Percentiles rank a stretch among this genome's conserved stretches.
These are phyloP conservation scores for Pseudovirgaria hyperparasitica DNA, from an alignment of 2,329 filamentous ascomycete genomes.

Conservation along the genomic window DNA sequence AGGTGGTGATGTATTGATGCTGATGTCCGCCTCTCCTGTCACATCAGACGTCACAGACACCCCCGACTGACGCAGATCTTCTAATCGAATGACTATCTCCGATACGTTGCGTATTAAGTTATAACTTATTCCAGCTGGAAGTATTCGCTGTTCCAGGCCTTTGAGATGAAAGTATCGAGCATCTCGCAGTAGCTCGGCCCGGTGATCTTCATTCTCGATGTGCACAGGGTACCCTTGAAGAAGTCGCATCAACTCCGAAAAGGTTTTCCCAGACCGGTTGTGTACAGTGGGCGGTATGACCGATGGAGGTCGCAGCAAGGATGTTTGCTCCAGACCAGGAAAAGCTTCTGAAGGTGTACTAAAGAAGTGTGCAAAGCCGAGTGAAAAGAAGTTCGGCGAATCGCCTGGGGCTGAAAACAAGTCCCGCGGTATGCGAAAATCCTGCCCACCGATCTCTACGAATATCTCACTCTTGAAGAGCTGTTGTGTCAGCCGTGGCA, in stretches of 20 bases:
- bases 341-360: slow-evolving; percentile 68
- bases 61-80: slow-evolving; percentile 82
- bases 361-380: slow-evolving; percentile 84
- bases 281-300: slow-evolving; percentile 74
- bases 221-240: slow-evolving; percentile 72
- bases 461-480: slow-evolving; percentile 87
- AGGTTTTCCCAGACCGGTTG: slow-evolving; percentile 69
- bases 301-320: slow-evolving; percentile 72
- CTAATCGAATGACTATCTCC: slow-evolving; percentile 69
- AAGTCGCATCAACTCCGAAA: slow-evolving; percentile 69
- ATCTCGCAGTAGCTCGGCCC: slow-evolving; percentile 66
- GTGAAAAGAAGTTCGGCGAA: slow-evolving; percentile 88
- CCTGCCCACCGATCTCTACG: slow-evolving; percentile 73
- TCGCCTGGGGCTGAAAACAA: slow-evolving; percentile 77
- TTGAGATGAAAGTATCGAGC: slow-evolving; percentile 90
- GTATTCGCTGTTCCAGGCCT: slow-evolving; percentile 75
- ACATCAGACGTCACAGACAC: slow-evolving; percentile 50
- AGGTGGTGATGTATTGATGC: slow-evolving; percentile 10
- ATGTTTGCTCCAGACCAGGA: slow-evolving; percentile 67
- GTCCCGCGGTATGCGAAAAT: slow-evolving; percentile 84
- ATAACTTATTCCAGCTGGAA: slow-evolving; percentile 62
- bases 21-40: slow-evolving; percentile 8
- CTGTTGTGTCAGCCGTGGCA: slow-evolving; percentile 80
- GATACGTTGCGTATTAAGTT: slow-evolving; percentile 55
- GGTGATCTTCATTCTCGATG: slow-evolving; percentile 64